phyloP scores from a whole-genome alignment of 371 early-diverging fungal genomes.

The Mortierella sp. region DNA sequence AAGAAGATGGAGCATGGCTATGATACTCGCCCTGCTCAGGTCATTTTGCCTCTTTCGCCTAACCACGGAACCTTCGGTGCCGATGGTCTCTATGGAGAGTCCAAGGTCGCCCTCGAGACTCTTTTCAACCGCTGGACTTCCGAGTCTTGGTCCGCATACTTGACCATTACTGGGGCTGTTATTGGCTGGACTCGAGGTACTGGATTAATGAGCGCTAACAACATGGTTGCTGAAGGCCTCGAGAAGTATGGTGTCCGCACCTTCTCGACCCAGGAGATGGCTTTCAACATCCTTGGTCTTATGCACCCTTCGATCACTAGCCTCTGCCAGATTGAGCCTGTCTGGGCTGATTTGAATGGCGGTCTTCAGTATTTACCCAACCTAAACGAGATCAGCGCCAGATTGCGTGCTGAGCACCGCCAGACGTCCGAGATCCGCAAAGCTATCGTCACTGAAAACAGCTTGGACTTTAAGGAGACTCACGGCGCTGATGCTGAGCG shows the following conservation, averaged over 20 bases:
- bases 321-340: conserved; percentile 84
- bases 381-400: conserved; percentile 79
- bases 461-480: conserved; percentile 82
- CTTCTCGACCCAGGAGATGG: conserved; percentile 94
- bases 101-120: conserved; percentile 94
- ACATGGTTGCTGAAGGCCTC: conserved; percentile 92
- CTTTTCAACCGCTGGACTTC: conserved; percentile 94
- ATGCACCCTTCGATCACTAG: conserved; percentile 89
- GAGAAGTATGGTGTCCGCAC: conserved; percentile 94
- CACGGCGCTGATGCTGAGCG: conserved; percentile 81
- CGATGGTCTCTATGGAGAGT: conserved; percentile 95
- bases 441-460: conserved; percentile 84
- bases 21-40: conserved; percentile 92
- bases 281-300: conserved; percentile 93
- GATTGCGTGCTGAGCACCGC: conserved; percentile 81
- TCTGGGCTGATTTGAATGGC: conserved; percentile 96
- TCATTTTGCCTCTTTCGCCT: conserved; percentile 93
- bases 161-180: conserved; percentile 92
- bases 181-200: conserved; percentile 99
- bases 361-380: conserved; percentile 89
- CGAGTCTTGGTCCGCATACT: conserved; percentile 92
- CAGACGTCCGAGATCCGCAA: conserved; percentile 90
- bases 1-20: conserved; percentile 85
- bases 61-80: conserved; percentile 97
- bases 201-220: conserved; percentile 94